Percentiles rank a stretch among this genome's conserved stretches.
Conservation (phyloP, 805 yeast species). For the Lipomyces mesembrius region DNA sequence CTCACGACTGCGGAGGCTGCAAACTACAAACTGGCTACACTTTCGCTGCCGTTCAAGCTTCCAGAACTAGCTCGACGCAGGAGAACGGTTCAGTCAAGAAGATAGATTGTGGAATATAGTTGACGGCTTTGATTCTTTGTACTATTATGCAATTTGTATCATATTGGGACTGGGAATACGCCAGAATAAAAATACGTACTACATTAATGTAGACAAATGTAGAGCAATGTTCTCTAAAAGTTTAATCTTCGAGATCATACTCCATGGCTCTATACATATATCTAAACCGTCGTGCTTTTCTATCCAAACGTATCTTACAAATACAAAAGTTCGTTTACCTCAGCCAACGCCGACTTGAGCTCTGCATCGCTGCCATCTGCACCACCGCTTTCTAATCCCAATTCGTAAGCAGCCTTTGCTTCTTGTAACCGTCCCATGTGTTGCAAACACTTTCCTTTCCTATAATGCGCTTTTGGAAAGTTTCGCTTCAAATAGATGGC, state of each 20-base stretch:
- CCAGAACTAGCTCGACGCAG: slow-evolving; percentile 51
- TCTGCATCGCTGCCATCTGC: slow-evolving; percentile 37
- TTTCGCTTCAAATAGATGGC: slow-evolving; percentile 44
- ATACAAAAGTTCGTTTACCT: slow-evolving; percentile 22
- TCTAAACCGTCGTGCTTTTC: background rate
- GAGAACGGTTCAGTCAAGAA: slow-evolving; percentile 17
- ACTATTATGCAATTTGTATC: background rate
- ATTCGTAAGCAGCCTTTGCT: slow-evolving; percentile 40
- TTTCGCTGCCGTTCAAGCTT: slow-evolving; percentile 85
- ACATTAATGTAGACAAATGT: background rate
- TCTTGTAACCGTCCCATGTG: slow-evolving; percentile 39
- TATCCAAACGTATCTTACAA: slow-evolving; percentile 5
- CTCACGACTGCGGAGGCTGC: slow-evolving; percentile 46
- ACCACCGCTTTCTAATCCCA: slow-evolving; percentile 37
- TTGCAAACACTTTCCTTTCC: slow-evolving; percentile 45
- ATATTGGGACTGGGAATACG: background rate
- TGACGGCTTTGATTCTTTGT: background rate
- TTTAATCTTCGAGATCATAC: background rate
- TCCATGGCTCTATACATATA: background rate
- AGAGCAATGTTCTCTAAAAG: background rate
- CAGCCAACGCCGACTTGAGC: slow-evolving; percentile 36
- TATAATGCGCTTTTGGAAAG: slow-evolving; percentile 45
- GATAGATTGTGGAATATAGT: slow-evolving; percentile 1
- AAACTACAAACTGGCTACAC: slow-evolving; percentile 75
- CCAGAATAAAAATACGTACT: background rate